A percentile compares a stretch with the other conserved stretches of the same genome.
Evolutionary conservation across 768 basidiomycete species (phyloP).

Genomic region (Multifurca ochricompacta): DNA sequence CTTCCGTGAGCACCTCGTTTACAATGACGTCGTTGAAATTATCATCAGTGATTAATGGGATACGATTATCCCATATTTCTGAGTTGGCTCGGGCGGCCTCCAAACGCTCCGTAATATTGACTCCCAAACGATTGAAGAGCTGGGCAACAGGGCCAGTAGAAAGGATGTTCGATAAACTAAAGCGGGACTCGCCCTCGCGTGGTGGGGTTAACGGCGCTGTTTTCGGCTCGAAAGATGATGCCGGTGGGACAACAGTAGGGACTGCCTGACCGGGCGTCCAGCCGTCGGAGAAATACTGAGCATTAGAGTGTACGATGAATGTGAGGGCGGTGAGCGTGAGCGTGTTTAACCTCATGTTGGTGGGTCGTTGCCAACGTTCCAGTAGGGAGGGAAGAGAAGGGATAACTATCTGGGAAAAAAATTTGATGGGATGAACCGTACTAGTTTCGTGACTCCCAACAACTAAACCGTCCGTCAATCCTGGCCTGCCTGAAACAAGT

Average conservation of each 20-base stretch:
- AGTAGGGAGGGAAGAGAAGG: no score
- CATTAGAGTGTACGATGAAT: constrained; percentile 34
- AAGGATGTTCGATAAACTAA: constrained; percentile 32
- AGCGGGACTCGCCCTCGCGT: constrained; percentile 2
- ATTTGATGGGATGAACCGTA: no score
- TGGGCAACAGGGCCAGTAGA: constrained; percentile 46
- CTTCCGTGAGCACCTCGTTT: constrained; percentile 51
- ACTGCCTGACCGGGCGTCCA: constrained; percentile 70
- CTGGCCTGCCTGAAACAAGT: neutral
- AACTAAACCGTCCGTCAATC: no score
- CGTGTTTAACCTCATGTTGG: constrained; percentile 6
- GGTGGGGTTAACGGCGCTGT: neutral
- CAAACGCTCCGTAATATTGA: constrained; percentile 60
- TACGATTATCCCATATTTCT: constrained; percentile 59
- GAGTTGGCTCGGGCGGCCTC: constrained; percentile 27
- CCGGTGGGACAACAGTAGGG: constrained; percentile 17
- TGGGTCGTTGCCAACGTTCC: neutral
- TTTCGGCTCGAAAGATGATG: constrained; percentile 18
- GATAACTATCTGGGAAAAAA: no score
- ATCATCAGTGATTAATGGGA: constrained; percentile 75
- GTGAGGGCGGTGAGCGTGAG: constrained; percentile 10
- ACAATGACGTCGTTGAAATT: constrained; percentile 69
- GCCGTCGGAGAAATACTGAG: constrained; percentile 76
- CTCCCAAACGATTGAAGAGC: constrained; percentile 50
- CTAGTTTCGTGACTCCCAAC: no score